phyloP scores from a whole-genome alignment of 2,329 filamentous ascomycete species.

The Pleurostoma richardsiae region DNA sequence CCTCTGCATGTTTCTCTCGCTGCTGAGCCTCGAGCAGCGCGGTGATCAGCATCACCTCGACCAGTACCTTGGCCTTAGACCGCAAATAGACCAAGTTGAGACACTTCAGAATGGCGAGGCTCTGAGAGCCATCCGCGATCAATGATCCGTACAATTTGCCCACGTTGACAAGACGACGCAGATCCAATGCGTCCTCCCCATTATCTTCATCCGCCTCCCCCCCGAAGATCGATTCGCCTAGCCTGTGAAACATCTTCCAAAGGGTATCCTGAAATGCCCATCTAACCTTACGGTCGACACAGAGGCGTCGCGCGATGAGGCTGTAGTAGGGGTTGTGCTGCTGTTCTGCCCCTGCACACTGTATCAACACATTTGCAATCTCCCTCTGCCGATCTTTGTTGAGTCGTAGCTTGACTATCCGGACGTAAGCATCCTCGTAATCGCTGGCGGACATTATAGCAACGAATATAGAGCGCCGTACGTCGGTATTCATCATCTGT shows the following conservation, averaged over 20 bases:
- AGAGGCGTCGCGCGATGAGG: constrained; percentile 74
- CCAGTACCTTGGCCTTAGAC: constrained; percentile 69
- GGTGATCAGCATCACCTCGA: constrained; percentile 75
- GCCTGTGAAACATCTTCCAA: constrained; percentile 77
- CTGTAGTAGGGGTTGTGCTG: constrained; percentile 93
- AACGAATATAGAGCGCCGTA: constrained; percentile 88
- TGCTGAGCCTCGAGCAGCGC: constrained; percentile 54
- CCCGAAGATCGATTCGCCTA: constrained; percentile 76
- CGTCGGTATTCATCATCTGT: constrained; percentile 81
- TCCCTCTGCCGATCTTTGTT: constrained; percentile 84
- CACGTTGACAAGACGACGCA: constrained; percentile 45
- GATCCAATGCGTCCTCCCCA: constrained; percentile 42
- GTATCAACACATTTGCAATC: constrained; percentile 80
- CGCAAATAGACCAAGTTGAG: constrained; percentile 77
- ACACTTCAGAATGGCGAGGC: constrained; percentile 53
- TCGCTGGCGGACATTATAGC: constrained; percentile 83
- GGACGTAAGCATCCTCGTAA: constrained; percentile 75
- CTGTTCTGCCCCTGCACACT: constrained; percentile 78
- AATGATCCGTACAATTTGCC: constrained; percentile 50
- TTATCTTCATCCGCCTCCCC: constrained; percentile 52
- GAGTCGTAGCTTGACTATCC: constrained; percentile 75
- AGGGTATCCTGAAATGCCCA: constrained; percentile 85
- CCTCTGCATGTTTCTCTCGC: constrained; percentile 27
- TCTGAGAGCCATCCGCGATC: constrained; percentile 38
- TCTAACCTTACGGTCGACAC: constrained; percentile 66